Evolutionary conservation across 1,284 basidiomycete genomes (phyloP).

Genomic region (Rhodotorula sp.): DNA sequence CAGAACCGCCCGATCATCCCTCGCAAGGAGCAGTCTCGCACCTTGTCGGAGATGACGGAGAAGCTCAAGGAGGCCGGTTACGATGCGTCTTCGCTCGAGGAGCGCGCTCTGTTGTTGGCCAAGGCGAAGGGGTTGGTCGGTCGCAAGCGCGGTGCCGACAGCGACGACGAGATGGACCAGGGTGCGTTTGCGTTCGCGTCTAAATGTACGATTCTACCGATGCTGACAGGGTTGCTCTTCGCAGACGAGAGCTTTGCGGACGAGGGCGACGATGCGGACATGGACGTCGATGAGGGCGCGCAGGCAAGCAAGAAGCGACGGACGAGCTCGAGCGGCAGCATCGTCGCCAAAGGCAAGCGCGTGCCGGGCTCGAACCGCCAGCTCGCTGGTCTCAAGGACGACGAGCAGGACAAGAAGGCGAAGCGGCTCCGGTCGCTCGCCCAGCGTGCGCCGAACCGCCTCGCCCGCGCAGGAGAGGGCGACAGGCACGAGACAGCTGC

Average conservation of each 20-base stretch:
- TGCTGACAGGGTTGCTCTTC: background rate
- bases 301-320: slow-evolving; percentile 52
- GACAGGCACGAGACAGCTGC: slow-evolving; percentile 56
- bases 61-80: slow-evolving; percentile 82
- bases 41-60: slow-evolving; percentile 78
- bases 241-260: slow-evolving; percentile 55
- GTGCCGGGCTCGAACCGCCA: slow-evolving; percentile 68
- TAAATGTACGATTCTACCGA: too few species aligned
- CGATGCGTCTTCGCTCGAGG: slow-evolving; percentile 82
- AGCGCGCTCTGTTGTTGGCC: slow-evolving; percentile 78
- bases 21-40: slow-evolving; percentile 76
- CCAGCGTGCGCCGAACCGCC: slow-evolving; percentile 77
- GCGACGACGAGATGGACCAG: slow-evolving; percentile 54
- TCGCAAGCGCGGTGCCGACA: slow-evolving; percentile 60
- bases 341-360: slow-evolving; percentile 51
- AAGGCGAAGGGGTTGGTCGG: slow-evolving; percentile 67
- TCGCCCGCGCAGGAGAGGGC: slow-evolving; percentile 82
- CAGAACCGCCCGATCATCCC: slow-evolving; percentile 83
- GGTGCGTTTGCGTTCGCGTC: slow-evolving; percentile 38
- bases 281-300: slow-evolving; percentile 47
- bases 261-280: slow-evolving; percentile 63
- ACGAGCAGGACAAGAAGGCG: slow-evolving; percentile 57
- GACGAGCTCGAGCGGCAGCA: slow-evolving; percentile 56
- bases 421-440: slow-evolving; percentile 75
- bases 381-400: slow-evolving; percentile 69